phyloP scores from a whole-genome alignment of 768 basidiomycete species.

The Suillus decipiens region DNA sequence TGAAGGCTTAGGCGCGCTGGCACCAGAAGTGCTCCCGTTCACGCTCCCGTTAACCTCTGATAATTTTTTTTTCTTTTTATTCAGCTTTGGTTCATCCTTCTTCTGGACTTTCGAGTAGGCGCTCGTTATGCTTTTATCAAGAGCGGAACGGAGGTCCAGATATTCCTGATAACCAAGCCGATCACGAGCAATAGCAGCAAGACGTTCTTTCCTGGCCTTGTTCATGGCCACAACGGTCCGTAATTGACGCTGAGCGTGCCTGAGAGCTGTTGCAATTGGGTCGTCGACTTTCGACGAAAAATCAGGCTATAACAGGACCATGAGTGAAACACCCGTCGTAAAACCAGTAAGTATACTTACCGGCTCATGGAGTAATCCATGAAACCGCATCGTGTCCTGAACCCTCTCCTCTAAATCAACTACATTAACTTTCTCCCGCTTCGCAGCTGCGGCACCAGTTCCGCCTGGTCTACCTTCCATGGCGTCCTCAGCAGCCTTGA shows the following conservation, averaged over 20 bases:
- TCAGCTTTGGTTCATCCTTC: slow-evolving; percentile 71
- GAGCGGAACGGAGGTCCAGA: slow-evolving; percentile 75
- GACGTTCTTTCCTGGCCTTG: slow-evolving; percentile 75
- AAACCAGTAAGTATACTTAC: slow-evolving; percentile 46
- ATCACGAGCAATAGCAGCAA: slow-evolving; percentile 77
- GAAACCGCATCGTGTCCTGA: slow-evolving; percentile 74
- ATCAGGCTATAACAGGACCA: slow-evolving; percentile 53
- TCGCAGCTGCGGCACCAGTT: slow-evolving; percentile 74
- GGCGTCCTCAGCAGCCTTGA: slow-evolving; percentile 81
- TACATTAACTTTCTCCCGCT: slow-evolving; percentile 75
- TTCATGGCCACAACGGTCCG: slow-evolving; percentile 77
- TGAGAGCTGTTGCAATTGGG: slow-evolving; percentile 87
- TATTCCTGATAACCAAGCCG: slow-evolving; percentile 93
- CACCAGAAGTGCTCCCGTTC: slow-evolving; percentile 31
- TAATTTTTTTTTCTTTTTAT: slow-evolving; percentile 74
- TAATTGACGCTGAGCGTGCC: slow-evolving; percentile 84
- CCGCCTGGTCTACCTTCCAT: slow-evolving; percentile 85
- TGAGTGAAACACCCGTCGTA: slow-evolving; percentile 16
- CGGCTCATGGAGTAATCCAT: slow-evolving; percentile 66
- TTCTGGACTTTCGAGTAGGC: slow-evolving; percentile 81
- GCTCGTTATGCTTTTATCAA: slow-evolving; percentile 81
- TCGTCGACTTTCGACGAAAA: slow-evolving; percentile 85
- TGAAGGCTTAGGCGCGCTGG: slow-evolving; percentile 54
- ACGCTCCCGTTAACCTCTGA: slow-evolving; percentile 35
- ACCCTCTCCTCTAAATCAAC: slow-evolving; percentile 77